Evolutionary conservation across 1,284 basidiomycete genomes (phyloP), one percentile per base, ranked within the genome.

Genomic region (Meripilus lineatus): DNA sequence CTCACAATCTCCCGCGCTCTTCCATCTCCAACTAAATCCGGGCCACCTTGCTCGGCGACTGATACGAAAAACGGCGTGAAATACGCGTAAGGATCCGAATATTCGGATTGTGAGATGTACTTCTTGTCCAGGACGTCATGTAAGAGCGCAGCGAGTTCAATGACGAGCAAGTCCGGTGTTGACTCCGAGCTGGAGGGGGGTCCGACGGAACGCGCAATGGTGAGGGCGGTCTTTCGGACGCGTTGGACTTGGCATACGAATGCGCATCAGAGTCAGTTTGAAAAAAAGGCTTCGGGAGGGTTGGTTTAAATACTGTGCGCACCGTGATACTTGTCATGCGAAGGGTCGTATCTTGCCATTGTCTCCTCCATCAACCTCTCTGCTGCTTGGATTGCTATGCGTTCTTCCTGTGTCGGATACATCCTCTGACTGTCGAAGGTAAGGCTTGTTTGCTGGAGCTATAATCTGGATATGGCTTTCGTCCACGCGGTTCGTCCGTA

Each of bases 51-150:
- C 0, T 44, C 47, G 5, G 67, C 65, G 46, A 75, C 63, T 5
- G 63, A 63, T 38, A 67, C 54, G 59, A 89, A 89, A 62, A 87
- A 82, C 2, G 83, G 79, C 8, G 77, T 63, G 54, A 89, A 84
- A 57, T 77, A 84, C 21, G 66, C 65, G 62, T 79, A 79, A 2
- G 83, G 78, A 53, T 85, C 77, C 7, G 74, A 68, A 4, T 77
- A 71, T 52, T 77, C 65, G 35, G 70, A 69, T n/a, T 68, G 58
- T 2, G 79, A 67, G 17, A 82, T 79, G 58, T 92, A 91, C 70
- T 92, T 91, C 63, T 84, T 82, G 71, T 93, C 91, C 25, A 89
- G 73, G 39, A 95, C 74, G 65, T 96, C 93, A 60, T 96, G 93
- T 42, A 94, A 77, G 36, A 96, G 74, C 3, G 93, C 88, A 14